Evolutionary conservation across 768 basidiomycete genomes (phyloP).

Genomic region (Mycena belliarum): DNA sequence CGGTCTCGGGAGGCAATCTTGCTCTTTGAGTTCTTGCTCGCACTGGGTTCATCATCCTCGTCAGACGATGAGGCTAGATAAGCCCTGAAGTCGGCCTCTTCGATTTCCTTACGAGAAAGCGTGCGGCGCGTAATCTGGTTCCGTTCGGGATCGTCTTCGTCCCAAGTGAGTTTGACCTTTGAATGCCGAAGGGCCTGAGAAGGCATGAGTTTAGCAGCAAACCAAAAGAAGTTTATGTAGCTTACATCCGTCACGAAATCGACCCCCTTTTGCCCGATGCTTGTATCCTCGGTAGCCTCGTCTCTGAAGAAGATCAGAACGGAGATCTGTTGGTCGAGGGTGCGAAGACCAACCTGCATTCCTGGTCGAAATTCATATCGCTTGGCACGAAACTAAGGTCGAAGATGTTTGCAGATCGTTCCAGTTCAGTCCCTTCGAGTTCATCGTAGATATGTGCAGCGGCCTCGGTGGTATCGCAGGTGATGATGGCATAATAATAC

Average conservation of each 20-base stretch:
- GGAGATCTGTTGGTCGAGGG: not conserved
- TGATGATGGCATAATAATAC: slow-evolving; percentile 94
- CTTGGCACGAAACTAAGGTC: slow-evolving; percentile 94
- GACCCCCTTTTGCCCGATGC: slow-evolving; percentile 64
- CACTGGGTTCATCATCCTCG: slow-evolving; percentile 39
- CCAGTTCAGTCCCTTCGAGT: slow-evolving; percentile 92
- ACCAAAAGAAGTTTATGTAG: slow-evolving; percentile 8
- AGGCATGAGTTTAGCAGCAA: not conserved
- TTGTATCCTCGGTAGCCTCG: slow-evolving; percentile 71
- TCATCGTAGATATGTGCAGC: slow-evolving; percentile 82
- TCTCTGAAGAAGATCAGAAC: slow-evolving; percentile 53
- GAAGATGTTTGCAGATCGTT: slow-evolving; percentile 94
- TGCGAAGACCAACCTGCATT: slow-evolving; percentile 55
- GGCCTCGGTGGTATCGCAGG: slow-evolving; percentile 77
- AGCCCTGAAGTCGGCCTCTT: slow-evolving; percentile 86
- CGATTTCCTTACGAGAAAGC: slow-evolving; percentile 82
- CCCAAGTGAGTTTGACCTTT: slow-evolving; percentile 98
- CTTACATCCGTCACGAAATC: slow-evolving; percentile 93
- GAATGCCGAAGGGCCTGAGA: slow-evolving; percentile 91
- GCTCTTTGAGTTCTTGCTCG: slow-evolving; percentile 29
- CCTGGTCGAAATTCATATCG: slow-evolving; percentile 81
- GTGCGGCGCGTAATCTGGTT: slow-evolving; percentile 75
- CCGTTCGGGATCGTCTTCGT: slow-evolving; percentile 93
- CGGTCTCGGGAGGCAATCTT: slow-evolving; percentile 59
- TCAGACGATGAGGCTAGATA: slow-evolving; percentile 73